These are phyloP conservation scores for Aspergillus awamori DNA, from an alignment of 2,329 filamentous ascomycete genomes.

Conservation along the genomic window DNA sequence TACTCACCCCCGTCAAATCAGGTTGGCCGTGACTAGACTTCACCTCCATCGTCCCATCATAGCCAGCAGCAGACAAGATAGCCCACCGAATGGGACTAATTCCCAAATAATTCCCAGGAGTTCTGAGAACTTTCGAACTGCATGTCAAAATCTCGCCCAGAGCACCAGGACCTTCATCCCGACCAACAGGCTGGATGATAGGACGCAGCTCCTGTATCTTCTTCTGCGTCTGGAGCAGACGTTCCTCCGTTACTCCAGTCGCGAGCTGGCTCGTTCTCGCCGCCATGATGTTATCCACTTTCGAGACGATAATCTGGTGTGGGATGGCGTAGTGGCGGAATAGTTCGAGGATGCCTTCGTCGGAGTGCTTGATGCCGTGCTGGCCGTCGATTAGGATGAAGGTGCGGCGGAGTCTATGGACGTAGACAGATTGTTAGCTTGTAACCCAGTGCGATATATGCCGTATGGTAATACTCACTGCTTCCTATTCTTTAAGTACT, in stretches of 20 bases:
- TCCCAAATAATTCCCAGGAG: constrained; percentile 56
- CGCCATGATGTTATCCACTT: constrained; percentile 61
- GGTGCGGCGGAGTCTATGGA: constrained; percentile 55
- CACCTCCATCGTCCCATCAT: constrained; percentile 48
- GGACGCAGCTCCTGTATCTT: constrained; percentile 44
- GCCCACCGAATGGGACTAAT: constrained; percentile 66
- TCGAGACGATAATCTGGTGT: constrained; percentile 68
- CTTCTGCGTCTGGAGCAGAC: constrained; percentile 40
- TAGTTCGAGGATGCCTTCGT: constrained; percentile 59
- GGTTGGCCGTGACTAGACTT: constrained; percentile 17
- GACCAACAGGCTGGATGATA: constrained; percentile 49
- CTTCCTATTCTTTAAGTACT: constrained; percentile 64
- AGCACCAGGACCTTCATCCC: constrained; percentile 44
- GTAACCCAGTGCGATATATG: not conserved
- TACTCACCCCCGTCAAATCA: constrained; percentile 8
- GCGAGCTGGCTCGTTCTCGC: constrained; percentile 36
- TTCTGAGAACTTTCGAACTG: constrained; percentile 55
- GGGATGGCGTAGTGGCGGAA: constrained; percentile 60
- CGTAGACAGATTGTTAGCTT: not conserved
- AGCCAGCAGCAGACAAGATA: constrained; percentile 63
- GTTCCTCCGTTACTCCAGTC: constrained; percentile 31
- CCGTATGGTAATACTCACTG: constrained; percentile 49
- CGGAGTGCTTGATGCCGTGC: constrained; percentile 65
- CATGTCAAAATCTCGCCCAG: constrained; percentile 64
- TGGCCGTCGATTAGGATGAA: constrained; percentile 67